Conservation (phyloP, 2,329 filamentous ascomycete genomes). For the Clarireedia sp. region DNA sequence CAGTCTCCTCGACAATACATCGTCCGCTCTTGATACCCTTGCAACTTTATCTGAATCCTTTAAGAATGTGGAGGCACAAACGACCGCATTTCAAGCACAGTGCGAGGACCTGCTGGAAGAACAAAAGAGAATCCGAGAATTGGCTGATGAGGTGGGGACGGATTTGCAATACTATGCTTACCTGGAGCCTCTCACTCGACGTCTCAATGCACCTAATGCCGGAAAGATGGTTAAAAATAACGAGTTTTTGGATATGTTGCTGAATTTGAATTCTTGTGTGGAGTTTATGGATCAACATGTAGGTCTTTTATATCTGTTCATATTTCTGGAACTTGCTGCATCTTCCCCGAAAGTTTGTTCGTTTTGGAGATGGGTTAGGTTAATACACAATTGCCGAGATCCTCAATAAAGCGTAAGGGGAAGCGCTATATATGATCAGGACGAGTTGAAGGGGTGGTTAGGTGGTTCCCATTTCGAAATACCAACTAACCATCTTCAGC, state of each 20-base stretch:
- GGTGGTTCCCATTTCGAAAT: conserved; percentile 13
- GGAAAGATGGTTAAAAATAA: conserved; percentile 76
- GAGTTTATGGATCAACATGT: conserved; percentile 87
- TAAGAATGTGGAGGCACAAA: conserved; percentile 78
- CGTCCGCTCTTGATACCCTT: conserved; percentile 66
- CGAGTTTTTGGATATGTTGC: conserved; percentile 81
- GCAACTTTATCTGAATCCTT: conserved; percentile 79
- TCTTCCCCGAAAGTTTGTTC: background rate
- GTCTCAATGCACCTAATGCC: conserved; percentile 86
- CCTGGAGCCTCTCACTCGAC: conserved; percentile 79
- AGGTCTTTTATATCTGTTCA: conserved; percentile 28
- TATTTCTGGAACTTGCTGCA: background rate
- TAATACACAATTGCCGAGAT: no score
- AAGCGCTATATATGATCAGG: background rate
- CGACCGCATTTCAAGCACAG: conserved; percentile 84
- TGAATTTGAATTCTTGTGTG: conserved; percentile 81
- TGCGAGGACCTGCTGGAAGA: conserved; percentile 82
- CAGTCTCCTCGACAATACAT: conserved; percentile 67
- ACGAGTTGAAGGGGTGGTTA: background rate
- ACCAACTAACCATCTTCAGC: conserved; percentile 37
- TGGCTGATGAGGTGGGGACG: conserved; percentile 78
- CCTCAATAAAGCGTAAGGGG: no score
- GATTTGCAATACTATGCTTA: conserved; percentile 95
- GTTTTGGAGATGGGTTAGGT: background rate
- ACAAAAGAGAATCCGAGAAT: conserved; percentile 66